Base-by-base conservation (phyloP, 345 rosid genomes). In the Aquilaria sinensis region DNA sequence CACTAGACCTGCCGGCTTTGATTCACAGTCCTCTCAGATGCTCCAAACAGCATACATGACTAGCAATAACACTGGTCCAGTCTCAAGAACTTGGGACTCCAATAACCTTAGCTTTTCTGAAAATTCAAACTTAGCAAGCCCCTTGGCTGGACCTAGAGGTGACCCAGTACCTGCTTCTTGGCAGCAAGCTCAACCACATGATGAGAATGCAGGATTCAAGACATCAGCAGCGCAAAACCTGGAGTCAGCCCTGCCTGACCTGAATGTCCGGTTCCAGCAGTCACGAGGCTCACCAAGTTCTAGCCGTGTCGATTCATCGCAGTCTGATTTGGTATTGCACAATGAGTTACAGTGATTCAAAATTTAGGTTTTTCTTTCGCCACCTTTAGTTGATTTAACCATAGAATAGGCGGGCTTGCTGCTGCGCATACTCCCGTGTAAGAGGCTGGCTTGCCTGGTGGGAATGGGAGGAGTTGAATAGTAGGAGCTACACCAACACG, bases 261-360 rank as follows among this genome's bases (percentile, higher is more conserved):
- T 81, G 57, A 85, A 78, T 49, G 48, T 77, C 58, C 53, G 66
- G 56, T 80, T 80, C 66, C 81, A 37, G 8, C 43, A 74, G 58
- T 72, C 81, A 23, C 78, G 83, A 10, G 74, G 75, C 14, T 84
- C 86, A 13, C 81, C 80, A 30, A 62, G 67, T 68, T 70, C 72
- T 16, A 58, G 62, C 61, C 67, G 63, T 14, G 75, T 56, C 10
- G 81, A 74, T 63, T 63, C 74, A 41, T 70, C 73, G 62, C 82
- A 81, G 53, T 83, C 84, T 51, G 90, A 84, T 72, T 78, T 81
- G 67, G 86, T 78, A 62, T 74, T 79, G 80, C 86, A 84, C 85
- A 81, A 29, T 84, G 75, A 83, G 65, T 55, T 50, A 10, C 11
- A 64, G 12, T 16, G 53, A 47, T 58, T 14, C 23, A 23, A 23